A percentile compares a stretch with the other conserved stretches of the same genome.
Evolutionary conservation across 2,329 filamentous ascomycete genomes (phyloP).

Genomic region (Diaporthe sp.): DNA sequence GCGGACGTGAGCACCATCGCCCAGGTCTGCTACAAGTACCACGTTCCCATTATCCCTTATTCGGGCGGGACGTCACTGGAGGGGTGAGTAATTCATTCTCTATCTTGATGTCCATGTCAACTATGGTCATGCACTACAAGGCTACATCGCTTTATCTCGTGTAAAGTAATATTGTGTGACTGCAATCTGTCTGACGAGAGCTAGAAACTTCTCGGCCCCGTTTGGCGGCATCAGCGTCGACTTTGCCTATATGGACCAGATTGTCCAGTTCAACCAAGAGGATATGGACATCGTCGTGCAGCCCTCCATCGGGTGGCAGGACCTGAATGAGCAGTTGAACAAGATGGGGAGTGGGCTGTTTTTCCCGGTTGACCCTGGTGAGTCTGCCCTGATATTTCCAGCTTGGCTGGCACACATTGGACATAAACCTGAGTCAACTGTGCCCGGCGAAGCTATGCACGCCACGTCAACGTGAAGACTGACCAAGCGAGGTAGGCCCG

Average conservation of each 20-base stretch:
- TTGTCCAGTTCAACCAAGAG: constrained; percentile 83
- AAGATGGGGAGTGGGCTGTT: constrained; percentile 83
- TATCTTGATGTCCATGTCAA: background rate
- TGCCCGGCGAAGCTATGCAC: background rate
- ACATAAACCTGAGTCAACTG: background rate
- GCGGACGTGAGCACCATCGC: constrained; percentile 72
- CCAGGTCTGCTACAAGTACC: constrained; percentile 81
- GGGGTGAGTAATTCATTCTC: constrained; percentile 56
- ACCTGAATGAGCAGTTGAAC: constrained; percentile 79
- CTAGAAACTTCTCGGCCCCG: constrained; percentile 83
- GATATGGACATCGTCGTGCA: constrained; percentile 96
- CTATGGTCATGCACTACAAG: background rate
- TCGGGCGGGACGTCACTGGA: constrained; percentile 90
- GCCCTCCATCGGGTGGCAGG: constrained; percentile 92
- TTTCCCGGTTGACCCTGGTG: constrained; percentile 89
- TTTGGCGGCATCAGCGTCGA: constrained; percentile 91
- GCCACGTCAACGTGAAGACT: background rate
- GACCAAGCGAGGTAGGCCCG: constrained; percentile 56
- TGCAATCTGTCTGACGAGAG: background rate
- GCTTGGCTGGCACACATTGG: background rate
- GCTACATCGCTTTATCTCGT: too few species aligned
- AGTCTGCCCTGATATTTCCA: constrained; percentile 42
- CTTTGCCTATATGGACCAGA: constrained; percentile 88
- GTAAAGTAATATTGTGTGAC: too few species aligned
- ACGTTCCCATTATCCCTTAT: constrained; percentile 87